Evolutionary conservation across 441 rosid species (phyloP).

Genomic region (Jatropha podagrica): DNA sequence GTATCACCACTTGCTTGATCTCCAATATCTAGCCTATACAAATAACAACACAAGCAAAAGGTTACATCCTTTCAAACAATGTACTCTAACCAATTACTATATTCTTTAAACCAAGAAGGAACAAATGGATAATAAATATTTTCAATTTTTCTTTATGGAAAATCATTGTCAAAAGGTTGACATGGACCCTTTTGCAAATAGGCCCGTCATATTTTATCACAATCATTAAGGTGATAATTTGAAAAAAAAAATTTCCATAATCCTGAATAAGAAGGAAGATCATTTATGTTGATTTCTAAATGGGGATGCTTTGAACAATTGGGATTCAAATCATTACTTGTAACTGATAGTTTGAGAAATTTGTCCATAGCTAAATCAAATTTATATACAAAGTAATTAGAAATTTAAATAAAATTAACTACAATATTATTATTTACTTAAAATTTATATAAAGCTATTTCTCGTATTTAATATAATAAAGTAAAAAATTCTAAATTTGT

Average conservation of each 20-base stretch:
- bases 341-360: too few species aligned
- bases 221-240: slow-evolving; percentile 6
- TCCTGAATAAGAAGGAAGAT: not conserved
- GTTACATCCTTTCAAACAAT: not conserved
- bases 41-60: slow-evolving; percentile 16
- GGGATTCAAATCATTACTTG: too few species aligned
- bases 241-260: too few species aligned
- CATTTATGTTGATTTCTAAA: not conserved
- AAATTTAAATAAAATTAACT: too few species aligned
- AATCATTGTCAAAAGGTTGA: slow-evolving; percentile 10
- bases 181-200: slow-evolving; percentile 9
- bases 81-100: slow-evolving; percentile 7
- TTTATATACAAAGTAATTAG: too few species aligned
- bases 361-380: too few species aligned
- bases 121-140: not conserved
- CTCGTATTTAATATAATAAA: not conserved
- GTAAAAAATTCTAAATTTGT: too few species aligned
- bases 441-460: too few species aligned
- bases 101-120: slow-evolving; percentile 4
- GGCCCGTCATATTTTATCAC: not conserved
- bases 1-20: not conserved
- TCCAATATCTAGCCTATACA: not conserved
- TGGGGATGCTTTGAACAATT: not conserved
- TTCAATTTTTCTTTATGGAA: not conserved
- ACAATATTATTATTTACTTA: too few species aligned